These are phyloP conservation scores for Populus nigra DNA, from an alignment of 345 rosid genomes.

Conservation along the genomic window DNA sequence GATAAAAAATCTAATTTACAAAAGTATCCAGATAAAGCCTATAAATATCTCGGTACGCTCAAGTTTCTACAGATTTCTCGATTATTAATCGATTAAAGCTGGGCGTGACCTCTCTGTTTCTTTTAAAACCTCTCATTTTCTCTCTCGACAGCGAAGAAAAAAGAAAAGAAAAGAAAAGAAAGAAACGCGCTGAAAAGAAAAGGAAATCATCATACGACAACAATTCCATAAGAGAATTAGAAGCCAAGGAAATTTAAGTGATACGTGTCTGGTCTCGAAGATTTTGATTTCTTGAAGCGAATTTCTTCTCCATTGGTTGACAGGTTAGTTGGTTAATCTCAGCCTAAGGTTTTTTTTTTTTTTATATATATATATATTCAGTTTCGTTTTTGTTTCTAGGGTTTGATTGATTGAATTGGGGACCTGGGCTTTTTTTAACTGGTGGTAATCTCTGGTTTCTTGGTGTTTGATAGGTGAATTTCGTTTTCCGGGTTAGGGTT, in stretches of 20 bases:
- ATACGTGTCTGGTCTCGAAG: not conserved
- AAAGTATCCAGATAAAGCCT: constrained; percentile 51
- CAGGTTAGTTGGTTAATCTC: constrained; percentile 8
- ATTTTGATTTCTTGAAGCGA: not conserved
- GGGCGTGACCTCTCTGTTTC: not conserved
- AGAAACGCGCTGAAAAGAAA: no score
- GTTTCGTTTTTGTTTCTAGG: not conserved
- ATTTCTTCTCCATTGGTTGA: not conserved
- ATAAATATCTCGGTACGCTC: constrained; percentile 25
- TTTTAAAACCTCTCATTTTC: not conserved
- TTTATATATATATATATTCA: no score
- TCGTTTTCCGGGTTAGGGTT: not conserved
- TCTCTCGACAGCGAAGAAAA: not conserved
- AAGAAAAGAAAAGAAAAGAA: no score
- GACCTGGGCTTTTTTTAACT: not conserved
- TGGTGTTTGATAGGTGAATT: not conserved
- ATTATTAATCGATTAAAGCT: not conserved
- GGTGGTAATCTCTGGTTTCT: not conserved
- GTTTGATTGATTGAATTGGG: not conserved
- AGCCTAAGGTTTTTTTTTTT: not conserved
- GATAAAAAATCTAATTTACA: not conserved
- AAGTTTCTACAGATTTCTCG: fast-evolving
- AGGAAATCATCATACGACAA: not conserved
- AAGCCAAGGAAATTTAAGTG: not conserved
- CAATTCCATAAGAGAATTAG: not conserved